A percentile compares a stretch with the other conserved stretches of the same genome.
Conservation (phyloP, 139 green algal species). For the Chlamydomonas sp. region DNA sequence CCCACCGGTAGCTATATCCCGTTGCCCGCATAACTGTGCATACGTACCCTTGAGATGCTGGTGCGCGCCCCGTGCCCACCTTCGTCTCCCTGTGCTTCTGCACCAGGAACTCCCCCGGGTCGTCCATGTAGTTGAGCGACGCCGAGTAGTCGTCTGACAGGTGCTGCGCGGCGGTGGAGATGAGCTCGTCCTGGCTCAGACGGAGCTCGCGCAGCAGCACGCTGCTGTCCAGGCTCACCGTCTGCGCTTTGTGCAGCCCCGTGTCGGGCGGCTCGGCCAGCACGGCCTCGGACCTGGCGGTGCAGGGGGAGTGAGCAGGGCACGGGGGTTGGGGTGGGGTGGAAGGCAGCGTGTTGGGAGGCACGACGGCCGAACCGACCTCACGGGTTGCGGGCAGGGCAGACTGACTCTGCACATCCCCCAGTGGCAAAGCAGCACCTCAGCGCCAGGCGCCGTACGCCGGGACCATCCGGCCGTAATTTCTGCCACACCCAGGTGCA, state of each 20-base stretch:
- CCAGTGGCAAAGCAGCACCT: too few species aligned
- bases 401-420: too few species aligned
- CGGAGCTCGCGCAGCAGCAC: constrained; percentile 29
- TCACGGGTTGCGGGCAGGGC: too few species aligned
- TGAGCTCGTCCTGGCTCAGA: background rate
- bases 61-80: background rate
- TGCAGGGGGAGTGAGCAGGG: background rate
- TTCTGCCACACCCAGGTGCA: too few species aligned
- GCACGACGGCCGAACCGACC: too few species aligned
- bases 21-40: background rate
- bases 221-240: background rate
- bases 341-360: background rate
- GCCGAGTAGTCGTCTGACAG: constrained; percentile 2
- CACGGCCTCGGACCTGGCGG: constrained; percentile 29
- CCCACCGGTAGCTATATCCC: too few species aligned
- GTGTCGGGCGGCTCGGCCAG: constrained; percentile 11
- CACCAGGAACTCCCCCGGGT: constrained; percentile 2
- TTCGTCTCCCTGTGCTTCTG: background rate
- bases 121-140: background rate
- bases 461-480: too few species aligned
- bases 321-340: background rate
- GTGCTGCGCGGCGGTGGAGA: background rate
- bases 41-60: background rate
- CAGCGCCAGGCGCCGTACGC: too few species aligned
- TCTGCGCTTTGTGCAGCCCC: constrained; percentile 19